These are phyloP conservation scores for Cadophora gregata DNA, from an alignment of 2,329 filamentous ascomycete genomes.

Conservation along the genomic window DNA sequence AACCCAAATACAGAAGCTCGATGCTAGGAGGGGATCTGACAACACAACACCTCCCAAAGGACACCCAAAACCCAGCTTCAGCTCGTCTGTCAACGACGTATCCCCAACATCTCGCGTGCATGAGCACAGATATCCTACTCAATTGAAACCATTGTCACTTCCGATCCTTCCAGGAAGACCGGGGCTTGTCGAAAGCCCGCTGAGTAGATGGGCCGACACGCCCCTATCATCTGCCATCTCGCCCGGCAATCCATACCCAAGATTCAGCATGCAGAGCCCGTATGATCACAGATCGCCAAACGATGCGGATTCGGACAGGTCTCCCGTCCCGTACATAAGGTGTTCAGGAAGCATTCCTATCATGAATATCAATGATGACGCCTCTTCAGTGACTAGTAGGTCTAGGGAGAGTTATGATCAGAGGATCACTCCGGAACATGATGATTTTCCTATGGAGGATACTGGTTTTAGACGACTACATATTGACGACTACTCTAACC, in stretches of 20 bases:
- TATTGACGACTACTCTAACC: constrained; percentile 56
- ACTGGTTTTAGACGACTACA: constrained; percentile 56
- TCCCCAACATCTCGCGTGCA: constrained; percentile 44
- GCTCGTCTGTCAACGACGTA: constrained; percentile 43
- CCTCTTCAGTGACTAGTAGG: constrained; percentile 53
- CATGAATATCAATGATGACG: constrained; percentile 52
- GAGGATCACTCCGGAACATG: constrained; percentile 48
- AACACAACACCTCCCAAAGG: constrained; percentile 43
- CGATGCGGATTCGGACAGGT: constrained; percentile 43
- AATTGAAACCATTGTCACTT: constrained; percentile 46
- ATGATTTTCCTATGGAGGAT: constrained; percentile 59
- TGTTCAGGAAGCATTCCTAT: constrained; percentile 55
- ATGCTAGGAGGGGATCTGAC: constrained; percentile 42
- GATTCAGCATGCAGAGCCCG: constrained; percentile 33
- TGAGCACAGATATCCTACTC: constrained; percentile 41
- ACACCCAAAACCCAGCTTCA: constrained; percentile 39
- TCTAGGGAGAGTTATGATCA: constrained; percentile 69
- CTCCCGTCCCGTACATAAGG: constrained; percentile 43
- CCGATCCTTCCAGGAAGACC: constrained; percentile 42
- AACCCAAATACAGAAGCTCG: constrained; percentile 46
- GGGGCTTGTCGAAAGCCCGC: constrained; percentile 40
- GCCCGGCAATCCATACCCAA: constrained; percentile 38
- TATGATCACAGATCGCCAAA: constrained; percentile 42
- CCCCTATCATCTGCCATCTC: constrained; percentile 41
- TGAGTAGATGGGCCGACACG: constrained; percentile 43